Conservation (phyloP, 2,329 filamentous ascomycete species). For the Aspergillus felis region DNA sequence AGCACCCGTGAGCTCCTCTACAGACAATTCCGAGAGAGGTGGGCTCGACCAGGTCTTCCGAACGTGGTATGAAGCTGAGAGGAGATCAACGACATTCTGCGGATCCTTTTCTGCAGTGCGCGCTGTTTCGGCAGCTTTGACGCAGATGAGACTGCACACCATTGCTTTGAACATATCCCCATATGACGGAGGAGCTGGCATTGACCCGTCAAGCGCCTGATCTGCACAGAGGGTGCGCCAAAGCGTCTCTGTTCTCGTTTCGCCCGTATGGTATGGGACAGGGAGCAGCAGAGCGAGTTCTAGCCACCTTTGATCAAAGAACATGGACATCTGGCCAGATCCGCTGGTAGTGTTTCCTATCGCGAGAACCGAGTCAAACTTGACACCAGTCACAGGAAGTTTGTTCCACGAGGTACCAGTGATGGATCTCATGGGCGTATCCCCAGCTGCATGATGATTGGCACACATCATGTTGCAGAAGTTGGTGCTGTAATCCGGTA, state of each 20-base stretch:
- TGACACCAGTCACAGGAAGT: background rate
- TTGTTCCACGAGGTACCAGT: background rate
- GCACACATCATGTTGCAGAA: slow-evolving; percentile 4
- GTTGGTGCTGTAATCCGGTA: slow-evolving; percentile 2
- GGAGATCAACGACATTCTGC: background rate
- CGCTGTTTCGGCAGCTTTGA: background rate
- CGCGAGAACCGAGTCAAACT: background rate
- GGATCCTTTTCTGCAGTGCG: background rate
- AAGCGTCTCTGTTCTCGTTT: slow-evolving; percentile 1
- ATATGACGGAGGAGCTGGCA: background rate
- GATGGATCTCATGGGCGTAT: background rate
- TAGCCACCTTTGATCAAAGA: slow-evolving; percentile 4
- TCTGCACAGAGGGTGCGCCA: slow-evolving; percentile 5
- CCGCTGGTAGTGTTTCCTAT: background rate
- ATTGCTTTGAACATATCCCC: background rate
- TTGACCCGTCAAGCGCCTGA: background rate
- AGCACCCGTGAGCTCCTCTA: background rate
- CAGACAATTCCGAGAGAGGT: background rate
- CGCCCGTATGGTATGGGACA: background rate
- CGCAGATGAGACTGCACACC: background rate
- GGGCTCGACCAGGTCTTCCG: background rate
- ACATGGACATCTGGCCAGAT: slow-evolving; percentile 1
- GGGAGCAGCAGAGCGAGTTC: slow-evolving; percentile 3
- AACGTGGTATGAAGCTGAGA: background rate
- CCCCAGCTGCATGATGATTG: background rate